Evolutionary conservation across 2,329 filamentous ascomycete species (phyloP), one percentile per base, ranked within the genome.

Genomic region (Cladophialophora yegresii): DNA sequence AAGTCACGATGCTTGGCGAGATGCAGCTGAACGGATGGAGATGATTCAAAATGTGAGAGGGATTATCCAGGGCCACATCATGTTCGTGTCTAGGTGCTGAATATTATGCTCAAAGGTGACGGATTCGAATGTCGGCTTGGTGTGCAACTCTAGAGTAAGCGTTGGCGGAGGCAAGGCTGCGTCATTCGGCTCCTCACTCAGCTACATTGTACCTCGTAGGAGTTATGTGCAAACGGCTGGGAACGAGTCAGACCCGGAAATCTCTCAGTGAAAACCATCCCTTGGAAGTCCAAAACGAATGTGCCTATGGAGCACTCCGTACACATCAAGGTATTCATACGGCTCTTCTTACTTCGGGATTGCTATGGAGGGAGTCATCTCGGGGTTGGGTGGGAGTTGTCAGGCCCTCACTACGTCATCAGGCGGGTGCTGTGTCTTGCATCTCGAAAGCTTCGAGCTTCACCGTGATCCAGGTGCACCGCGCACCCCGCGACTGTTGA

Each of bases 171-270:
- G 61, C 54, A 54, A 53, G 55, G 40, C 55, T 58, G 55, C 43
- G 61, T 60, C 63, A 65, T 54, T 40, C 36, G 32, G 55, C 13
- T 23, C 36, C n/a, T 50, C 22, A 23, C 22, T 13, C 20, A 50
- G 20, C n/a, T 20, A 28, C 16, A 43, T n/a, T n/a, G 36, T 43
- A 28, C 26, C 3, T 28, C 6, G 26, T 28, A 28, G 3, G 26
- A 28, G 26, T 28, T n/a, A n/a, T n/a, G 12, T 40, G 36, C 36
- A 40, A 40, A 6, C 36, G 36, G 36, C 13, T 16, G 36, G 36
- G 36, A n/a, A 16, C 2, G n/a, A 43, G 36, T 20, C 16, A 8
- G 36, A 43, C 16, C n/a, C n/a, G 36, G 36, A 43, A 16, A n/a
- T 16, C 5, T 8, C 6, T 43, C 16, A 43, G 36, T 43, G 36